These are phyloP conservation scores for Gossypium trilobum DNA, from an alignment of 441 rosid genomes.

Conservation along the genomic window DNA sequence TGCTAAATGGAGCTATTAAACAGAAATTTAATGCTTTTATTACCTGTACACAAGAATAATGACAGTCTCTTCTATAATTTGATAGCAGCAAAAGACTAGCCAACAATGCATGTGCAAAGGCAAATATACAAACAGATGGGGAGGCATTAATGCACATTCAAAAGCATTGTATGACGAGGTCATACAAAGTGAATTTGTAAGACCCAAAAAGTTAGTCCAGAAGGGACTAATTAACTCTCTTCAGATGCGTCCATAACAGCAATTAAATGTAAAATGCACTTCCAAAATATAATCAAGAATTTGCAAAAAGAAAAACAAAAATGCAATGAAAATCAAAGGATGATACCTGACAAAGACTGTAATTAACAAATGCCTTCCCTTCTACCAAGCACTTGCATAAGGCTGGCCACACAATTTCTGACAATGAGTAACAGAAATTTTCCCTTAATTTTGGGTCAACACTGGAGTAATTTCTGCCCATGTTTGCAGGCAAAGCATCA, in stretches of 20 bases:
- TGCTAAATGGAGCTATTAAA: background rate
- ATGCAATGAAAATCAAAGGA: slow-evolving; percentile 12
- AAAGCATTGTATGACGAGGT: background rate
- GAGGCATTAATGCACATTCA: background rate
- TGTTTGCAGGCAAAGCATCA: slow-evolving; percentile 32
- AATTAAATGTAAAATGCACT: background rate
- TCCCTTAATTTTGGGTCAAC: slow-evolving; percentile 36
- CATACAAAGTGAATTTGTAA: background rate
- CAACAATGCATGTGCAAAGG: background rate
- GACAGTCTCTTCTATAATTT: background rate
- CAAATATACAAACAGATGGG: background rate
- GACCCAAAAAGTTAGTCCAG: slow-evolving; percentile 3
- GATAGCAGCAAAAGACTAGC: background rate
- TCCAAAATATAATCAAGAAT: background rate
- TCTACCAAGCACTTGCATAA: slow-evolving; percentile 66
- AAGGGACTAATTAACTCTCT: background rate
- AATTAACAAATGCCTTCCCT: slow-evolving; percentile 72
- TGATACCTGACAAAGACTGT: slow-evolving; percentile 77
- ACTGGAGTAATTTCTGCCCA: slow-evolving; percentile 25
- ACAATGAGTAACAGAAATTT: slow-evolving; percentile 44
- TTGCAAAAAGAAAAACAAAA: background rate
- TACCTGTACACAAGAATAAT: background rate
- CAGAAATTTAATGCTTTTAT: background rate
- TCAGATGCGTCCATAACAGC: background rate
- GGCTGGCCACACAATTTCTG: slow-evolving; percentile 66